Evolutionary conservation across 805 yeast species (phyloP).

Genomic region (Saccharomycopsis selenospora): DNA sequence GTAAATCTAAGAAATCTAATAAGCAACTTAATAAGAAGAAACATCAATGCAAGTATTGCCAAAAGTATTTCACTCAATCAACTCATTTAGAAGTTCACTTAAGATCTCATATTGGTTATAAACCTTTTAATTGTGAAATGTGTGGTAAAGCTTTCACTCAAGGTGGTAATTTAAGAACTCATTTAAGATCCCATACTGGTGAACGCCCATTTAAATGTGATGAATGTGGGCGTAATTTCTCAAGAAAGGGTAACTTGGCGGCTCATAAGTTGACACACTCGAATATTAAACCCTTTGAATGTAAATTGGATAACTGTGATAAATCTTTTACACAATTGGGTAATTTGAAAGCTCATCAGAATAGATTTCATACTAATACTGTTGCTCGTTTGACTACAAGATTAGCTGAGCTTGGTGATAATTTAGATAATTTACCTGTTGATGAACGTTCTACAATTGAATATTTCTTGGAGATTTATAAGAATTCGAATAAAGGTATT

Average conservation of each 20-base stretch:
- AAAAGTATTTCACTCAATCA: constrained; percentile 76
- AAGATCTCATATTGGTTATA: constrained; percentile 77
- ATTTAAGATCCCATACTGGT: constrained; percentile 80
- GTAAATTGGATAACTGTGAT: constrained; percentile 74
- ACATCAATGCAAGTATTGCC: constrained; percentile 71
- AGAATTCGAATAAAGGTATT: constrained; percentile 85
- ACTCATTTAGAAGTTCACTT: constrained; percentile 89
- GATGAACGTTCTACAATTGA: constrained; percentile 63
- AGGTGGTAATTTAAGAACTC: constrained; percentile 85
- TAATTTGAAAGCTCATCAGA: constrained; percentile 89
- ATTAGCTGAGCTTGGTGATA: constrained; percentile 55
- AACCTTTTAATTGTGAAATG: constrained; percentile 72
- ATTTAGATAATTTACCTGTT: constrained; percentile 41
- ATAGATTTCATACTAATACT: constrained; percentile 73
- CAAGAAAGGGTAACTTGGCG: constrained; percentile 86
- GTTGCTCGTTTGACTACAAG: constrained; percentile 58
- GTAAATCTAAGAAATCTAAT: background rate
- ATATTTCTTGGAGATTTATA: constrained; percentile 76
- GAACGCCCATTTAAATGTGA: constrained; percentile 85
- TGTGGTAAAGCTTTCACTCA: constrained; percentile 83
- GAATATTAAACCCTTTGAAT: constrained; percentile 67
- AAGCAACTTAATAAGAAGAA: constrained; percentile 36
- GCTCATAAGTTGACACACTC: constrained; percentile 83
- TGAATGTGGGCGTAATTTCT: constrained; percentile 67
- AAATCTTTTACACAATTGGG: constrained; percentile 89